These are phyloP conservation scores for Quillaja saponaria DNA, from an alignment of 306 rosid genomes.

Conservation along the genomic window DNA sequence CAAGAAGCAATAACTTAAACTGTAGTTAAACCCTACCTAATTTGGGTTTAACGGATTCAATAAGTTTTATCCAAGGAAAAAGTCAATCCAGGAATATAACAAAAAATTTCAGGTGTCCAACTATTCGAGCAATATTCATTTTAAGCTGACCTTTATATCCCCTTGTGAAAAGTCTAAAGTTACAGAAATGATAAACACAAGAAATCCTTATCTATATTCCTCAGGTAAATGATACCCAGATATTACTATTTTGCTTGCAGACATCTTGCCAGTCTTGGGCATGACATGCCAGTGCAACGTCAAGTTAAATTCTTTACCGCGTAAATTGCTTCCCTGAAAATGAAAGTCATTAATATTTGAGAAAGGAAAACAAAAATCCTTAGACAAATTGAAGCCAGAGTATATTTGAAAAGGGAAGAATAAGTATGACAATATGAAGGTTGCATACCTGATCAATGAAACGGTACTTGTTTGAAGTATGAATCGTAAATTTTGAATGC, in stretches of 20 bases:
- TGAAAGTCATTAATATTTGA: no score
- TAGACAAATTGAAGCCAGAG: slow-evolving; percentile 4
- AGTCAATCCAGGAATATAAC: slow-evolving; percentile 9
- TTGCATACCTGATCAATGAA: slow-evolving; percentile 67
- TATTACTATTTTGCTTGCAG: slow-evolving; percentile 68
- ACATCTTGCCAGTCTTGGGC: slow-evolving; percentile 98
- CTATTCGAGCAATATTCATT: slow-evolving; percentile 24
- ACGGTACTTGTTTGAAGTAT: slow-evolving; percentile 81
- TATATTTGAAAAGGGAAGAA: slow-evolving; percentile 14
- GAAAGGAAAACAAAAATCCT: slow-evolving; percentile 3
- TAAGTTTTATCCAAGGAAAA: background rate
- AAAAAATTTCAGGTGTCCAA: slow-evolving; percentile 22
- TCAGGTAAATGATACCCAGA: slow-evolving; percentile 75
- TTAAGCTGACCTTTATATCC: slow-evolving; percentile 28
- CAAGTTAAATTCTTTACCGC: slow-evolving; percentile 82
- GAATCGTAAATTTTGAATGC: slow-evolving; percentile 75
- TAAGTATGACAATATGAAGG: background rate
- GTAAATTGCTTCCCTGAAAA: slow-evolving; percentile 79
- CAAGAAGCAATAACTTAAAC: no score
- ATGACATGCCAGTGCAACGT: slow-evolving; percentile 98
- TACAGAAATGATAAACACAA: slow-evolving; percentile 39
- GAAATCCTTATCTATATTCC: slow-evolving; percentile 66
- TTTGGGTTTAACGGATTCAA: background rate
- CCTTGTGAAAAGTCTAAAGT: slow-evolving; percentile 32
- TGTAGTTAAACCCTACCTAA: background rate